A percentile compares a stretch with the other conserved stretches of the same genome.
phyloP scores from a whole-genome alignment of 73 alveolate species.

The Paramecium biaurelia region DNA sequence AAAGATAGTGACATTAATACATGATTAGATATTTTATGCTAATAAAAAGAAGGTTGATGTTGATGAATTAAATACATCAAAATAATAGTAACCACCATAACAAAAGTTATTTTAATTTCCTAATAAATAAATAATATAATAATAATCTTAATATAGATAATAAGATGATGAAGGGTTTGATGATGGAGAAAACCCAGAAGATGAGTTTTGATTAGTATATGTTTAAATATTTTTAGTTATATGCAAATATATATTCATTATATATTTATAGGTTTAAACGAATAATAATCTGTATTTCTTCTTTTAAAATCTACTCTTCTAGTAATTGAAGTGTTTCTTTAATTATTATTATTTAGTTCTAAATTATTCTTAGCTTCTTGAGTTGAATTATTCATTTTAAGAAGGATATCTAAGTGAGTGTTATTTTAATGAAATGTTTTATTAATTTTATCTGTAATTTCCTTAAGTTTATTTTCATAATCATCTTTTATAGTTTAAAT shows the following conservation, averaged over 20 bases:
- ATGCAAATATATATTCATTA: neutral
- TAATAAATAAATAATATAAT: neutral
- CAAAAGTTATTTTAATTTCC: neutral
- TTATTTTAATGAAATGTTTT: conserved; percentile 3
- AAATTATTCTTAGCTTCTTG: neutral
- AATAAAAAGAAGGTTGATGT: conserved; percentile 16
- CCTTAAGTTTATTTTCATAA: neutral
- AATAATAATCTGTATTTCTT: conserved; percentile 37
- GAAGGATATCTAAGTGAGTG: neutral
- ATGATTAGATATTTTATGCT: conserved; percentile 62
- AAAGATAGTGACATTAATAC: conserved; percentile 52
- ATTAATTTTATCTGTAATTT: conserved; percentile 30
- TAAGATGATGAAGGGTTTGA: neutral
- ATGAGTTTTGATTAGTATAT: conserved; percentile 20
- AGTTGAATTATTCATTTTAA: conserved; percentile 5
- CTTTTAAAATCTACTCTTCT: conserved; percentile 49
- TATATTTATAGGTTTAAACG: neutral
- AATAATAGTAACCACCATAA: neutral
- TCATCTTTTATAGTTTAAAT: neutral
- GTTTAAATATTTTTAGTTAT: neutral
- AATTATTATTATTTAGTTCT: neutral
- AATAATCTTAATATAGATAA: neutral
- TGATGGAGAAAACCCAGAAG: neutral
- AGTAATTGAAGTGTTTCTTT: neutral
- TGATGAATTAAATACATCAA: neutral